Evolutionary conservation across 2,329 filamentous ascomycete species (phyloP), one percentile per base, ranked within the genome.

Genomic region (Diaporthe sp.): DNA sequence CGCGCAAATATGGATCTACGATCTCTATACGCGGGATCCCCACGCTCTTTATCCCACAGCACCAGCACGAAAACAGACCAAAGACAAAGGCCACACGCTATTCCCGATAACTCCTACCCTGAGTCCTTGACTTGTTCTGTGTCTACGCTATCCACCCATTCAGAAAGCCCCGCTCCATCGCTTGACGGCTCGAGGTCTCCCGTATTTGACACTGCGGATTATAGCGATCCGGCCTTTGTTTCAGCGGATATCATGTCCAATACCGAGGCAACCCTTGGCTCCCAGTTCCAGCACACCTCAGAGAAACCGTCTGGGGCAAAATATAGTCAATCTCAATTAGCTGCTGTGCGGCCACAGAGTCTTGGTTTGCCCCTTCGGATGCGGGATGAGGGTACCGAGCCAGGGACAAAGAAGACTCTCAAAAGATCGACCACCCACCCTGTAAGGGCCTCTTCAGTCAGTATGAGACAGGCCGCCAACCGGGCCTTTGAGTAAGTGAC

Each of bases 111-210:
- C 13, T 67, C 45, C 15, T 74, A 60, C 60, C 70, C 74, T 5
- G 72, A 74, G 28, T 74, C 73, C 22, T 72, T 74, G 67, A 72
- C 69, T 12, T 47, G 47, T 22, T 76, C 75, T n/a, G 72, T 71
- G 19, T 66, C 73, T 15, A 76, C 71, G 8, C 40, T 74, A 38
- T 74, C 75, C 13, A 70, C 75, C n/a, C 57, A 64, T 42, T 70
- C 75, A 66, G 45, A 25, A n/a, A 69, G 55, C 28, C 68, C 72
- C 40, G 72, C 50, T 35, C n/a, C 61, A 30, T 55, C 72, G 52
- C 50, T 35, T 40, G 50, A 54, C 61, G 71, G 64, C 45, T 64
- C 57, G 50, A 58, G 25, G 40, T 76, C 74, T 13, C 70, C 74
- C 8, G 74, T 72, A 1, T 75, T 75, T 66, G 70, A 73, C 25